These are phyloP conservation scores for Macrolepiota fuliginosa DNA, from an alignment of 768 basidiomycete species.

Conservation along the genomic window DNA sequence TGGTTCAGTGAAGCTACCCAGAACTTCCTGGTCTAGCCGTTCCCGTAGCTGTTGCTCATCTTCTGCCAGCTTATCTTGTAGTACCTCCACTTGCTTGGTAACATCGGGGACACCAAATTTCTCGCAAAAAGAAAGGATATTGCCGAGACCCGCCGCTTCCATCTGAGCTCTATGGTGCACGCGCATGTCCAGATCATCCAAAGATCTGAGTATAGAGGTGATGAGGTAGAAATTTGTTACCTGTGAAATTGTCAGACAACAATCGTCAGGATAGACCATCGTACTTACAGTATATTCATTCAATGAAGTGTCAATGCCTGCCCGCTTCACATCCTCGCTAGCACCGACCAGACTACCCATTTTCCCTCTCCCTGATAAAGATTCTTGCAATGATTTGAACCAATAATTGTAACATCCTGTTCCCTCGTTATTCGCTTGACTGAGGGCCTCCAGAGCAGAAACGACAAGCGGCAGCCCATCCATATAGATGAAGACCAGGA, in stretches of 20 bases:
- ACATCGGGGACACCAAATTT: conserved; percentile 62
- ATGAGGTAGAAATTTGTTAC: conserved; percentile 72
- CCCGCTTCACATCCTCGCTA: conserved; percentile 81
- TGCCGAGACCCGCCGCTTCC: conserved; percentile 80
- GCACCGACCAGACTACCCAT: conserved; percentile 97
- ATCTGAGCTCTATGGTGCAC: conserved; percentile 86
- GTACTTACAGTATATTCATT: conserved; percentile 83
- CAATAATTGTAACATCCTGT: conserved; percentile 78
- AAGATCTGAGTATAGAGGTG: conserved; percentile 57
- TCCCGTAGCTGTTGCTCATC: conserved; percentile 75
- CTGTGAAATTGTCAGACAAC: conserved; percentile 31
- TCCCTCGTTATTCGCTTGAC: conserved; percentile 59
- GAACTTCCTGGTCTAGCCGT: conserved; percentile 70
- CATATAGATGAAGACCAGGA: conserved; percentile 70
- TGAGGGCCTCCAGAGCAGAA: conserved; percentile 71
- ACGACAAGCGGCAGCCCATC: conserved; percentile 65
- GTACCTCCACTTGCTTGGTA: conserved; percentile 60
- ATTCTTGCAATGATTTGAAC: conserved; percentile 79
- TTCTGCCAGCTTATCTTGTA: conserved; percentile 63
- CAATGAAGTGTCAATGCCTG: conserved; percentile 62
- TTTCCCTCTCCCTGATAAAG: conserved; percentile 80
- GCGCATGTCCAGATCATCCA: conserved; percentile 81
- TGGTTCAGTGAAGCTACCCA: conserved; percentile 75
- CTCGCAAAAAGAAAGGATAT: conserved; percentile 68
- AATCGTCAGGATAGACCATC: background rate